Evolutionary conservation across 176 grass and related monocot genomes (phyloP), one percentile per base, ranked within the genome.

Genomic region (Aegilops tauschii): DNA sequence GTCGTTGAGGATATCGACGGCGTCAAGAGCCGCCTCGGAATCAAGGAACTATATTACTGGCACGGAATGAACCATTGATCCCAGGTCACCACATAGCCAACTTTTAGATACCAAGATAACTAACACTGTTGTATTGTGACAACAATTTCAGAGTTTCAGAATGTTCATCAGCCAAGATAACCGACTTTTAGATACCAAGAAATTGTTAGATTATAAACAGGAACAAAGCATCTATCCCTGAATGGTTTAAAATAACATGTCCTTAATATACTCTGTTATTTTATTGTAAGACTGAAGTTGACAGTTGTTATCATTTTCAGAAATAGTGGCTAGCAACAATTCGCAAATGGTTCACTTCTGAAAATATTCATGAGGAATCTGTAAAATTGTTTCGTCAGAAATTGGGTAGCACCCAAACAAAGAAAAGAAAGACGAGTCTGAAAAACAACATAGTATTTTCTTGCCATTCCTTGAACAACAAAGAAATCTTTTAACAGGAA

Each of bases 301-400:
- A 17, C 20, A 11, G 59, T 85, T 77, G 40, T 17, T 66, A 59
- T 14, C 20, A 45, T 18, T 52, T 66, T 65, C 18, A 14, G 14
- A 29, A 76, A 85, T 65, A 52, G 44, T 75, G 72, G 42, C 42
- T 75, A 25, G n/a, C 7, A 75, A 76, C 73, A 52, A 76, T 76
- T 76, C 25, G 17, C 25, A 9, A 76, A 50, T 76, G 29, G 73
- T 52, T 76, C 30, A 52, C 73, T 52, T 20, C 44, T 31, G 44
- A 76, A 20, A 76, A 30, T 52, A 52, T 76, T 76, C 13, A 42
- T 64, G 25, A 69, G 25, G 9, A 9, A 59, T 59, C 39, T 59
- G 45, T 25, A 67, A 65, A 39, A 25, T 73, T 8, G 5, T 40
- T 81, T 81, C 50, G 80, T 44, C 65, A 3, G 11, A 34, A 12